phyloP scores from a whole-genome alignment of 2,329 filamentous ascomycete species.

The Tolypocladium guangdongense region DNA sequence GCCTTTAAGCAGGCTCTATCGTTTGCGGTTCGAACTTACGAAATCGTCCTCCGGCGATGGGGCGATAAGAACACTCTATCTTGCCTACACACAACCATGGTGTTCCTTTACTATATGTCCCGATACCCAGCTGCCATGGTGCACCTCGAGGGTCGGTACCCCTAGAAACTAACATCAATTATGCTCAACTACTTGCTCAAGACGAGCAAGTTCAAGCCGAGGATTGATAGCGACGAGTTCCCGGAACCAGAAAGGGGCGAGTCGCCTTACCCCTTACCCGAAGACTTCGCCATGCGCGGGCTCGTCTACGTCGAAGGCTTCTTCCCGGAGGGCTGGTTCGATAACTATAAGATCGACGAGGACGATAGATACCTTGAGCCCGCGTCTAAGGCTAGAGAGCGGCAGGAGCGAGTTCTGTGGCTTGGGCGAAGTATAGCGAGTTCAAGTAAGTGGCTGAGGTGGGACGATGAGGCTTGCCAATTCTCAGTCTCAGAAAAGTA shows the following conservation, averaged over 20 bases:
- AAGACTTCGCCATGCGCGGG: conserved; percentile 58
- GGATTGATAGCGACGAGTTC: conserved; percentile 34
- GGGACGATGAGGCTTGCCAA: conserved; percentile 21
- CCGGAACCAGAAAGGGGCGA: conserved; percentile 29
- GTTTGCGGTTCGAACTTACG: conserved; percentile 33
- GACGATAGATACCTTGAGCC: conserved; percentile 55
- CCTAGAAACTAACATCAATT: conserved; percentile 36
- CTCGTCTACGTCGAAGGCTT: conserved; percentile 49
- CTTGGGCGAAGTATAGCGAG: conserved; percentile 38
- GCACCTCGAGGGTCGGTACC: conserved; percentile 32
- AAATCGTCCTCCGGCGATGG: conserved; percentile 37
- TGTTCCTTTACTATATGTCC: conserved; percentile 42
- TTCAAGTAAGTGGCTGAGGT: conserved; percentile 32
- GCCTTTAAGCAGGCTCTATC: conserved; percentile 23
- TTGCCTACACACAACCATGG: conserved; percentile 51
- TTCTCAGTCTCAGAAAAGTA: conserved; percentile 30
- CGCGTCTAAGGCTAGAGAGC: conserved; percentile 43
- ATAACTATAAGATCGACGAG: conserved; percentile 48
- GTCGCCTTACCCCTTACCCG: conserved; percentile 47
- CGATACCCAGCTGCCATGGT: conserved; percentile 29
- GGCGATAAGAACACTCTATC: conserved; percentile 49
- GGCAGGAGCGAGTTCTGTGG: conserved; percentile 49
- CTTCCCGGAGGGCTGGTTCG: conserved; percentile 49
- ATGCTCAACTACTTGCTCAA: conserved; percentile 26
- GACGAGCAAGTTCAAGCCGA: conserved; percentile 14